These are phyloP conservation scores for Cruciata laevipes DNA, from an alignment of 257 asterid genomes.

Conservation along the genomic window DNA sequence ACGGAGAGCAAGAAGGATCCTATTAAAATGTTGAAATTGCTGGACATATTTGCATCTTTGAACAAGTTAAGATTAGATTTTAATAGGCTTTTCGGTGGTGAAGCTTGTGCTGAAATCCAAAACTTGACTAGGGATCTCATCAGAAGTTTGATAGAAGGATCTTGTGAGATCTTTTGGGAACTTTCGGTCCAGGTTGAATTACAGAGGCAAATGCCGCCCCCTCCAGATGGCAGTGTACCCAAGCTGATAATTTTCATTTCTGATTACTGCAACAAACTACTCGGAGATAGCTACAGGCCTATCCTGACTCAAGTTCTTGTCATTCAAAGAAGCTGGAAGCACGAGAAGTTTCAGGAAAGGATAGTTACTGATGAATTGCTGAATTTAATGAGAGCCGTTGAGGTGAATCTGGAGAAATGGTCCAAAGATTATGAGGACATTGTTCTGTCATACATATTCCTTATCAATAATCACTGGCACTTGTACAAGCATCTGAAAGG, in stretches of 20 bases:
- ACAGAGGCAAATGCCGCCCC: slow-evolving; percentile 76
- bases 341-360: slow-evolving; percentile 60
- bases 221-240: slow-evolving; percentile 72
- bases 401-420: slow-evolving; percentile 72
- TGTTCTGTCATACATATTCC: slow-evolving; percentile 42
- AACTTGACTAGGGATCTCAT: slow-evolving; percentile 71
- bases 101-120: slow-evolving; percentile 79
- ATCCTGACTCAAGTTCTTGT: slow-evolving; percentile 69
- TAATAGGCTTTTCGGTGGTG: slow-evolving; percentile 80
- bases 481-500: slow-evolving; percentile 56
- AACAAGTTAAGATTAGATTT: slow-evolving; percentile 81
- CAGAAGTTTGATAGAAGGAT: slow-evolving; percentile 69
- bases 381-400: slow-evolving; percentile 56
- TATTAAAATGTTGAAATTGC: slow-evolving; percentile 60
- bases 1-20: slow-evolving; percentile 92
- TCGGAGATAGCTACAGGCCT: slow-evolving; percentile 73
- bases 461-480: slow-evolving; percentile 88
- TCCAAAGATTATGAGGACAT: slow-evolving; percentile 58
- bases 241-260: slow-evolving; percentile 68
- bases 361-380: slow-evolving; percentile 53
- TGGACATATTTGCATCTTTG: slow-evolving; percentile 74
- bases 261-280: slow-evolving; percentile 78
- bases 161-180: slow-evolving; percentile 89
- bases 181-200: slow-evolving; percentile 79
- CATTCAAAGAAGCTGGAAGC: slow-evolving; percentile 87